phyloP scores from a whole-genome alignment of 2,329 filamentous ascomycete genomes.

The Colletotrichum brevisporum region DNA sequence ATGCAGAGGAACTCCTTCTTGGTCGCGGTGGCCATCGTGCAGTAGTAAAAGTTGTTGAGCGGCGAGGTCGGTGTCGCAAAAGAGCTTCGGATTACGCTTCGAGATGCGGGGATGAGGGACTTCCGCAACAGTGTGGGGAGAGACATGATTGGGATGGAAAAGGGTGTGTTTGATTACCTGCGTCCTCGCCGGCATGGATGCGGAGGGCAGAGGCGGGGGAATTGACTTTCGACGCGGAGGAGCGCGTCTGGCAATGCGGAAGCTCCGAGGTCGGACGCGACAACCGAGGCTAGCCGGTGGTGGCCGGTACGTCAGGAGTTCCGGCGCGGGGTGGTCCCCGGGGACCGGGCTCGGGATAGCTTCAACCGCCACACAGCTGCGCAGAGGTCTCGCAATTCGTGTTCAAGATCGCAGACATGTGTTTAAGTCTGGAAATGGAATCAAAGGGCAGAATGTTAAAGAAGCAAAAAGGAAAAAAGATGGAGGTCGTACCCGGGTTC shows the following conservation, averaged over 20 bases:
- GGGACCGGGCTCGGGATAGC: not conserved
- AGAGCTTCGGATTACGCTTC: not conserved
- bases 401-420: no score
- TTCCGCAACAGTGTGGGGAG: conserved; percentile 22
- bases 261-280: conserved; percentile 14
- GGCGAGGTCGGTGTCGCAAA: not conserved
- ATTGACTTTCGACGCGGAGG: not conserved
- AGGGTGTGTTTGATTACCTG: not conserved
- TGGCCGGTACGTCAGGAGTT: not conserved
- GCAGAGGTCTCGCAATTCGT: no score
- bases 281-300: conserved; percentile 19
- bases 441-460: not conserved
- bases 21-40: conserved; percentile 33
- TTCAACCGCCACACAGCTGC: not conserved
- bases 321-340: not conserved
- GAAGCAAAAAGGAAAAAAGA: not conserved
- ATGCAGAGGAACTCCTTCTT: conserved; percentile 40
- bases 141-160: conserved; percentile 17
- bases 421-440: no score
- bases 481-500: conserved; percentile 37
- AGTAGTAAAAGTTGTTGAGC: conserved; percentile 8
- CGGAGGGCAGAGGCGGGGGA: not conserved
- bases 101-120: conserved; percentile 25
- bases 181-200: not conserved
- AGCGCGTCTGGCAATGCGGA: not conserved